phyloP scores from a whole-genome alignment of 2,329 filamentous ascomycete genomes.

The Trichoderma gracile region DNA sequence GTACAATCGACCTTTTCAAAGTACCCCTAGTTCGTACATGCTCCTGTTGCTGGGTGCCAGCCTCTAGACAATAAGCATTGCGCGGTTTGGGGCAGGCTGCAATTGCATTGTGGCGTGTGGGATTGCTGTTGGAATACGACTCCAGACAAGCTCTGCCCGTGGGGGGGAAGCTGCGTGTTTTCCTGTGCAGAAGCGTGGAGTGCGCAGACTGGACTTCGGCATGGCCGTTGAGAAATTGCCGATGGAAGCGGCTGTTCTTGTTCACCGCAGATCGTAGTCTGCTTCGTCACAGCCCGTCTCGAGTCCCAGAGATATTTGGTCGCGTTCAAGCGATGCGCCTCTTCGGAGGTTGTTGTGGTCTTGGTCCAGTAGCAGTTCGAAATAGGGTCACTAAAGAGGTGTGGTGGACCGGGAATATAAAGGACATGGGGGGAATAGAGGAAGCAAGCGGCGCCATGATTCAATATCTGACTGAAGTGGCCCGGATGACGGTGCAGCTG shows the following conservation, averaged over 20 bases:
- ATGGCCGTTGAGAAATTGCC: slow-evolving; percentile 1
- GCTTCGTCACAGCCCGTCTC: not conserved
- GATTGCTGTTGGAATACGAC: not conserved
- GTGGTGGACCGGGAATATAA: slow-evolving; percentile 24
- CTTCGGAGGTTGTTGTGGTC: slow-evolving; percentile 1
- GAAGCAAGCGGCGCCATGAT: slow-evolving; percentile 25
- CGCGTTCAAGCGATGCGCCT: slow-evolving; percentile 9
- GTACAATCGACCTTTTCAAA: not conserved
- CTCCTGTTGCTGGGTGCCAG: not conserved
- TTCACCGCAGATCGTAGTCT: slow-evolving; percentile 24
- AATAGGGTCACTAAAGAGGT: slow-evolving; percentile 15
- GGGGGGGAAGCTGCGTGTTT: not conserved
- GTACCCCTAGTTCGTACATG: not conserved
- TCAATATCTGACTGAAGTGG: slow-evolving; percentile 24
- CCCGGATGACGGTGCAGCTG: slow-evolving; percentile 28
- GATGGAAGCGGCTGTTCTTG: slow-evolving; percentile 5
- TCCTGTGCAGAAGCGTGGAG: not conserved
- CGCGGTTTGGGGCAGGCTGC: not conserved
- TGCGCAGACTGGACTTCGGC: not conserved
- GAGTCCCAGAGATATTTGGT: slow-evolving; percentile 2
- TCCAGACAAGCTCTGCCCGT: not conserved
- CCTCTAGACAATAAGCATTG: not conserved
- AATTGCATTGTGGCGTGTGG: not conserved
- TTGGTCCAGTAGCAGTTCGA: slow-evolving; percentile 17
- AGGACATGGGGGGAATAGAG: slow-evolving; percentile 14